Evolutionary conservation across 202 grass and related monocot species (phyloP), one percentile per base, ranked within the genome.

Genomic region (Panicum virgatum): DNA sequence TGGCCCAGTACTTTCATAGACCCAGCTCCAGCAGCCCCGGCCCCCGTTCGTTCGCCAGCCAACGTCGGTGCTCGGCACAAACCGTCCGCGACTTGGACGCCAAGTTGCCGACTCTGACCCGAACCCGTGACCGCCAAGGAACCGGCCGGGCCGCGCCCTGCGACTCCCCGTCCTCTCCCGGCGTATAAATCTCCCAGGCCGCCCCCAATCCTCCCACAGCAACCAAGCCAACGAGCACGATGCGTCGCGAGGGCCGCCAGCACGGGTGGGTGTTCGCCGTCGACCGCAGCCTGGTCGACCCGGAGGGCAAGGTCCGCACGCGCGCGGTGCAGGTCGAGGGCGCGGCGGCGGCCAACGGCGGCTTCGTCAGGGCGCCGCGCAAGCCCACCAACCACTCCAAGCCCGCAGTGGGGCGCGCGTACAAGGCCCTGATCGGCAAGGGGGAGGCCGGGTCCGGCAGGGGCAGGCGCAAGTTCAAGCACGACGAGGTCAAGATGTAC

Each of bases 191-290:
- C 44, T 67, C n/a, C 12, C 8, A 3, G 34, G n/a, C 45, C 3
- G 27, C 20, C 12, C 5, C 45, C 8, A 8, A 54, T 7, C 13
- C n/a, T 19, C 1, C 22, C 47, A 22, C 29, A 53, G 71, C 47
- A 42, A 39, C 77, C 46, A 69, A 44, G 48, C 64, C 44, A 80
- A 20, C 9, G 3, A 44, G 0, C 48, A 69, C 23, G 22, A 80
- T 80, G 78, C 78, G 64, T 69, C 78, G 78, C 78, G 78, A 80
- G 78, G 78, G 78, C 22, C 48, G 78, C 9, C 78, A 69, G 50
- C 78, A n/a, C 78, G 78, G 77, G 77, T 80, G 77, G 63, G 77
- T 80, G 77, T 80, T 56, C 63, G 23, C 63, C 77, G 77, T 68
- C 36, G 77, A 80, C 63, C 63, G 48, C 15, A 56, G 48, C 77